phyloP scores from a whole-genome alignment of 345 rosid species.

The Microthlaspi erraticum region DNA sequence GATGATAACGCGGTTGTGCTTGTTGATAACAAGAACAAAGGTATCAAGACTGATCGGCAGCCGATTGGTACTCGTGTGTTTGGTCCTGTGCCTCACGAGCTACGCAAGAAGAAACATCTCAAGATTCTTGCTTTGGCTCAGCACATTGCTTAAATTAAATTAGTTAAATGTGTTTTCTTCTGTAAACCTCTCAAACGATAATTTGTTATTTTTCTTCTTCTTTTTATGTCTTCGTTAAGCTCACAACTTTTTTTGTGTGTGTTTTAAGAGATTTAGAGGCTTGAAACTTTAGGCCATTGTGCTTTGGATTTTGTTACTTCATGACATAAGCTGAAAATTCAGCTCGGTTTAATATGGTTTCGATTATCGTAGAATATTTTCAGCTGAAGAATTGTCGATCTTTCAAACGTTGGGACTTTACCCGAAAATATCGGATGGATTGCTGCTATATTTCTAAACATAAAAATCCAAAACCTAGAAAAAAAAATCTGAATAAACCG shows the following conservation, averaged over 20 bases:
- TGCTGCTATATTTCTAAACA: too few relatives aligned
- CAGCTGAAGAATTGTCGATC: too few relatives aligned
- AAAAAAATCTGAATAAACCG: too few relatives aligned
- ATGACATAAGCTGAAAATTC: not conserved
- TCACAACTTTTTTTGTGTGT: not conserved
- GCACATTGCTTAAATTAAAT: too few relatives aligned
- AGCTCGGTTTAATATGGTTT: not conserved
- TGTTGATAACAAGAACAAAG: conserved; percentile 53
- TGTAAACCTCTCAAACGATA: conserved; percentile 10
- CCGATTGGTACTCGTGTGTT: conserved; percentile 84
- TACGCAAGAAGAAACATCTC: conserved; percentile 85
- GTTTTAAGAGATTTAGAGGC: not conserved
- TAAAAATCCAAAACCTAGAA: too few relatives aligned
- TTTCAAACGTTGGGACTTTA: too few relatives aligned
- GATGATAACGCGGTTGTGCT: conserved; percentile 92
- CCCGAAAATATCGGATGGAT: too few relatives aligned
- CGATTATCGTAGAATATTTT: not conserved
- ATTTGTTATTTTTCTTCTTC: not conserved
- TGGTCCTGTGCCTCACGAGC: conserved; percentile 94
- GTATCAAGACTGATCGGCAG: conserved; percentile 56
- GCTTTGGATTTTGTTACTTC: not conserved
- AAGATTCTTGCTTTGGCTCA: conserved; percentile 83
- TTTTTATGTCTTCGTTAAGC: conserved; percentile 3
- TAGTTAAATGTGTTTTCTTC: not conserved
- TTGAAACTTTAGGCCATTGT: not conserved